Percentiles rank a stretch among this genome's conserved stretches.
phyloP scores from a whole-genome alignment of 1,139 yeast genomes.

The Kurtzmaniella quercitrusa region DNA sequence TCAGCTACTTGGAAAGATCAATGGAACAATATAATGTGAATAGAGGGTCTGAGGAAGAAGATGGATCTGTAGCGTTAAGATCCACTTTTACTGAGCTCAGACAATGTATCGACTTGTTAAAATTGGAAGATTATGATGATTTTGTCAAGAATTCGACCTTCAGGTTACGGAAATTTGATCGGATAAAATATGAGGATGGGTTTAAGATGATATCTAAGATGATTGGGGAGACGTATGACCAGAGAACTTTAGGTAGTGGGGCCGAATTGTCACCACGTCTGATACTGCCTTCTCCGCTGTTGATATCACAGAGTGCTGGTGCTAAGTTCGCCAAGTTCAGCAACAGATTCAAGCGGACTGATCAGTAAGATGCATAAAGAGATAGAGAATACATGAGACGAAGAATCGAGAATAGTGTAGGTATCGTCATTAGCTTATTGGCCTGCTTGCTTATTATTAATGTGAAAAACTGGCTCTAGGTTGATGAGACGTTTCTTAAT shows the following conservation, averaged over 20 bases:
- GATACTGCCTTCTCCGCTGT: slow-evolving; percentile 20
- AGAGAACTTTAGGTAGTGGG: slow-evolving; percentile 11
- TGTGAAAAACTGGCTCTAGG: too few species aligned
- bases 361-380: too few species aligned
- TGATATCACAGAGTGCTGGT: slow-evolving; percentile 27
- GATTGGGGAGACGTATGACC: slow-evolving; percentile 16
- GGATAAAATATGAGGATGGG: slow-evolving; percentile 42
- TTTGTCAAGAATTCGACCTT: slow-evolving; percentile 34
- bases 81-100: slow-evolving; percentile 44
- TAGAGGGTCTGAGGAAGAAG: slow-evolving; percentile 12
- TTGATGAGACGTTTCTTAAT: too few species aligned
- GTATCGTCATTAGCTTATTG: too few species aligned
- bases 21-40: slow-evolving; percentile 26
- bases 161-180: slow-evolving; percentile 40
- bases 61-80: slow-evolving; percentile 36
- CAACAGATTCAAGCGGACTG: slow-evolving; percentile 20
- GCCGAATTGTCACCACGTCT: slow-evolving; percentile 17
- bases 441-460: too few species aligned
- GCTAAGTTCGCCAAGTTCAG: slow-evolving; percentile 42
- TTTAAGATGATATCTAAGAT: slow-evolving; percentile 33
- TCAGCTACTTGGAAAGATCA: slow-evolving; percentile 36
- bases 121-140: slow-evolving; percentile 37
- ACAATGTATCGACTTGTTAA: slow-evolving; percentile 40
- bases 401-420: background rate
- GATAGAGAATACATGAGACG: too few species aligned